phyloP scores from a whole-genome alignment of 352 stramenopile species.

The Pythium rishiriense region DNA sequence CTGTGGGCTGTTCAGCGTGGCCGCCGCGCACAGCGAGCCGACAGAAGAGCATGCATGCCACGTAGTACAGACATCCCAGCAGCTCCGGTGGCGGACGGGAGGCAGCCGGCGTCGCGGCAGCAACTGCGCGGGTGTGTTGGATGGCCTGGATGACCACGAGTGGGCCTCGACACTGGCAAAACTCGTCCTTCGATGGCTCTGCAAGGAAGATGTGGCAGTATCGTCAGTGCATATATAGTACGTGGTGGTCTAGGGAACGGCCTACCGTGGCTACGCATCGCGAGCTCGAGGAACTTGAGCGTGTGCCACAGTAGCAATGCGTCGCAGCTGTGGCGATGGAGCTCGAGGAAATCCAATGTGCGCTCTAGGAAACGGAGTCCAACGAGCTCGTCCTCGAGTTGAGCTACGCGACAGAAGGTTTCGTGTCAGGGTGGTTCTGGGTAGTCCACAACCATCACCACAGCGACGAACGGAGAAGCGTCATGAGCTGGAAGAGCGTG shows the following conservation, averaged over 20 bases:
- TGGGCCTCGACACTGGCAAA: conserved; percentile 35
- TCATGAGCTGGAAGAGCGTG: conserved; percentile 49
- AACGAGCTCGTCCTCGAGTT: conserved; percentile 4
- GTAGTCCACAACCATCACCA: neutral
- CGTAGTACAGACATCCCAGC: conserved; percentile 37
- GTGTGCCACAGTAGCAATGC: conserved; percentile 53
- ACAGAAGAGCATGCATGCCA: conserved; percentile 57
- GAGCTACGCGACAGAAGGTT: conserved; percentile 2
- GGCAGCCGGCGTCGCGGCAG: neutral
- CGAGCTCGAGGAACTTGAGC: conserved; percentile 53
- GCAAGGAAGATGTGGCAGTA: too few relatives aligned
- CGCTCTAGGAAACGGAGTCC: conserved; percentile 38
- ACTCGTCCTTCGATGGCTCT: conserved; percentile 48
- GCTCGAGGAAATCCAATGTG: conserved; percentile 37
- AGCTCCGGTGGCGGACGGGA: conserved; percentile 1
- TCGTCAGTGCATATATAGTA: neutral
- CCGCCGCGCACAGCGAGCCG: conserved; percentile 27
- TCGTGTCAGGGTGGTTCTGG: neutral
- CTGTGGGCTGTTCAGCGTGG: neutral
- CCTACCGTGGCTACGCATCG: conserved; percentile 39
- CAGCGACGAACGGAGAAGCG: conserved; percentile 33
- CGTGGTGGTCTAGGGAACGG: neutral
- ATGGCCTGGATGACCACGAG: conserved; percentile 33
- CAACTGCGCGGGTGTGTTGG: conserved; percentile 6
- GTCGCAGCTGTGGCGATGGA: conserved; percentile 20